phyloP scores from a whole-genome alignment of 345 rosid genomes.

The Toxicodendron radicans region DNA sequence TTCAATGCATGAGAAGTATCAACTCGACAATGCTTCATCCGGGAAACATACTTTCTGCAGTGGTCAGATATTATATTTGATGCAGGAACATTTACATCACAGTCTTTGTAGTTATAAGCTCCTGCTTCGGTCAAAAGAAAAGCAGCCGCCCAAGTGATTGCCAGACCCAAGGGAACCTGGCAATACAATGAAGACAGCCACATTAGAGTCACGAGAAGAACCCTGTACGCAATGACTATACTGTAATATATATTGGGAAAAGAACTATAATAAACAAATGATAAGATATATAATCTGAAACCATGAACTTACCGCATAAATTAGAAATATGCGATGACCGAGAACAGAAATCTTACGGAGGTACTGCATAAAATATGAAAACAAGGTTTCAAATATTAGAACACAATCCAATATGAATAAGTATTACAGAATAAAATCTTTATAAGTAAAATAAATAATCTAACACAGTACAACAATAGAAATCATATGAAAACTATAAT shows the following conservation, averaged over 20 bases:
- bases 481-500: background rate
- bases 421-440: background rate
- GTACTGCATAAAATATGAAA: conserved; percentile 56
- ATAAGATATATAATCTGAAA: conserved; percentile 3
- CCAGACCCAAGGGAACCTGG: conserved; percentile 95
- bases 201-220: background rate
- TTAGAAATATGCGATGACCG: conserved; percentile 91
- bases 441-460: background rate
- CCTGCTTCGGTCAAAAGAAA: conserved; percentile 90
- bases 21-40: conserved; percentile 84
- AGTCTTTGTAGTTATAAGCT: conserved; percentile 77
- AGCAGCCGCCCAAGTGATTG: conserved; percentile 87
- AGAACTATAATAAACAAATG: background rate
- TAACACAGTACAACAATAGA: background rate
- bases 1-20: conserved; percentile 83
- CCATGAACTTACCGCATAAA: conserved; percentile 71
- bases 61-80: conserved; percentile 78
- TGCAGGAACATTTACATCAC: conserved; percentile 70
- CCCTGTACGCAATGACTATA: background rate
- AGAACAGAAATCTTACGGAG: conserved; percentile 88
- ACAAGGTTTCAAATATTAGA: conserved; percentile 19
- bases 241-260: background rate
- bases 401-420: background rate
- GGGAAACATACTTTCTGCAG: conserved; percentile 83
- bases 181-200: conserved; percentile 18